Conservation (phyloP, 2,329 filamentous ascomycete species). For the Beauveria sp. region DNA sequence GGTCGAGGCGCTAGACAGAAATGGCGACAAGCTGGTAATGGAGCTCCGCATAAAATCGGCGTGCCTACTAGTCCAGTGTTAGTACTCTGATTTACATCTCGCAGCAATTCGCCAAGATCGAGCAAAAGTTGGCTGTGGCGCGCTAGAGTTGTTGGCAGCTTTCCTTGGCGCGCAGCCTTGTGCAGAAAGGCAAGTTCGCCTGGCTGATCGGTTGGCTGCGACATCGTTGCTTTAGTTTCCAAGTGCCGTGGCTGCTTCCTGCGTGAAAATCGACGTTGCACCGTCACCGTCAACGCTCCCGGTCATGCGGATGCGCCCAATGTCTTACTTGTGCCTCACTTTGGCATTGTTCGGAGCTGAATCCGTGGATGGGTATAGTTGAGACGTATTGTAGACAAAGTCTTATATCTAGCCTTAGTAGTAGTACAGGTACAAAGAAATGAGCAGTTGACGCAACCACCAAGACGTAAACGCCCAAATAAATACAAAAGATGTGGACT, state of each 20-base stretch:
- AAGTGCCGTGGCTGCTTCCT: not conserved
- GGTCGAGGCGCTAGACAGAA: too few relatives aligned
- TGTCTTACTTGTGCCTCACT: not conserved
- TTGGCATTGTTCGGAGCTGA: not conserved
- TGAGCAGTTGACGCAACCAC: slow-evolving; percentile 9
- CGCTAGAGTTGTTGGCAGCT: too few relatives aligned
- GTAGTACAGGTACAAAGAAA: slow-evolving; percentile 11
- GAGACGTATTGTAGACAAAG: slow-evolving; percentile 3
- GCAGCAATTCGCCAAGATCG: too few relatives aligned
- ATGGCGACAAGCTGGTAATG: too few relatives aligned
- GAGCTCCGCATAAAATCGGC: too few relatives aligned
- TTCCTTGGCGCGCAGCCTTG: too few relatives aligned
- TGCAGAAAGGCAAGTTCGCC: too few relatives aligned
- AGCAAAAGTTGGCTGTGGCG: too few relatives aligned
- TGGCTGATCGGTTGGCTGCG: not conserved
- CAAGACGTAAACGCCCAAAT: slow-evolving; percentile 9
- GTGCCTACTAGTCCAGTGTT: too few relatives aligned
- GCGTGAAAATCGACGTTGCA: not conserved
- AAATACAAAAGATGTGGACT: slow-evolving; percentile 3
- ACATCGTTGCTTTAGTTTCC: not conserved
- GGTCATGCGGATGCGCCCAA: not conserved
- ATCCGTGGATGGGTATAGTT: not conserved
- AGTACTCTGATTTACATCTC: too few relatives aligned
- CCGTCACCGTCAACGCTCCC: not conserved
- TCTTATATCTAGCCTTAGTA: slow-evolving; percentile 11